Evolutionary conservation across 148 eudicot species (phyloP).

Genomic region (Rheum nobile): DNA sequence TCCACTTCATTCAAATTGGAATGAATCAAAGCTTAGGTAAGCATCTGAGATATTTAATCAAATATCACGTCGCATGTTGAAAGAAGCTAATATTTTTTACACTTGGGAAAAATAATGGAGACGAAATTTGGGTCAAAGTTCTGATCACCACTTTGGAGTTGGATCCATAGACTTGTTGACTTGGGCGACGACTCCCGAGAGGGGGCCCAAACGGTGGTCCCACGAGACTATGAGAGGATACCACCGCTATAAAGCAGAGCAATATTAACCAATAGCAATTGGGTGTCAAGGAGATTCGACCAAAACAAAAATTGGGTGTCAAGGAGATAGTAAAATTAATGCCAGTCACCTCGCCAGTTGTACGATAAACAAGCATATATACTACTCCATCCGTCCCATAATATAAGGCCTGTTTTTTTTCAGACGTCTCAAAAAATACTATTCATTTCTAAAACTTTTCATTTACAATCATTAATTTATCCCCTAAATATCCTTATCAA

Average conservation of each 20-base stretch:
- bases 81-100: background rate
- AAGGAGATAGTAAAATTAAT: no score
- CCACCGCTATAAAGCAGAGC: background rate
- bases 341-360: no score
- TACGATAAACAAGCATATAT: no score
- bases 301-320: background rate
- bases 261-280: background rate
- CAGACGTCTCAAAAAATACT: no score
- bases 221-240: background rate
- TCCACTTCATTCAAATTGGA: background rate
- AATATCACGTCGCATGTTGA: background rate
- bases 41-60: background rate
- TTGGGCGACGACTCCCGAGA: background rate
- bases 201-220: background rate
- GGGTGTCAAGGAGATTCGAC: background rate
- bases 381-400: no score
- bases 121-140: background rate
- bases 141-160: background rate
- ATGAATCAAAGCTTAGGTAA: background rate
- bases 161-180: background rate
- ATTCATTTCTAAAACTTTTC: no score
- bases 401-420: no score
- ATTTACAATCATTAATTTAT: no score
- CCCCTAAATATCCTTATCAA: no score
- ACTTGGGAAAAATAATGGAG: background rate